Base-by-base conservation (phyloP, 1,139 yeast genomes). In the Nakaseomyces nivariensis region DNA sequence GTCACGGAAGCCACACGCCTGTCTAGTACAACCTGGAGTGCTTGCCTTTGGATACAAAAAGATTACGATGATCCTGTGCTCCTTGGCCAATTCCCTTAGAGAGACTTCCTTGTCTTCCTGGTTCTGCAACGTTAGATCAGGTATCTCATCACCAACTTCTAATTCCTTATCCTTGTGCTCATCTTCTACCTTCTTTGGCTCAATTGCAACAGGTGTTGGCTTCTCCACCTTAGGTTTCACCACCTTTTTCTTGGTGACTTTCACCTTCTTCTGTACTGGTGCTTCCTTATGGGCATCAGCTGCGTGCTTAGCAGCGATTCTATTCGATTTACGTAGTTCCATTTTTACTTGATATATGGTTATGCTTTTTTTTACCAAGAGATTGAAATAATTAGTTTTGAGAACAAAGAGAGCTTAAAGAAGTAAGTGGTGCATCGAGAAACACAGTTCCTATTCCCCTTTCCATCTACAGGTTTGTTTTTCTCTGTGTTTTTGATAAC, bases 21-120 rank as follows among this genome's bases (percentile, higher is more conserved):
- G 98, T 61, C 89, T 77, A 0, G 94, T 89, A 68, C 97, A 90
- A 1, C 97, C 97, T 1, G 97, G 96, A 0, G 98, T 92, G 36
- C 85, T 81, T 0, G 97, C 98, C 62, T 77, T 85, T 49, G 98
- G 97, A 63, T 89, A 92, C 13, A 96, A 78, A 65, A 85, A 85
- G 42, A 85, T 76, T 48, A 86, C 75, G 58, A 83, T 69, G 47
- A 77, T 73, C 52, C 75, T 76, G 44, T 78, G 68, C 10, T 73
- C 67, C 22, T 67, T 58, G 6, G 82, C 79, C 17, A 75, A 70
- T 17, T 77, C 72, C 29, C 60, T 64, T 57, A 85, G 69, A 37
- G 75, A 69, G 45, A 89, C 73, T 24, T 73, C 74, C 40, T 78
- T 69, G n/a, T 73, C 85, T 53, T 84, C 83, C 66, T 89, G 90